A percentile compares a stretch with the other conserved stretches of the same genome.
phyloP scores from a whole-genome alignment of 345 rosid genomes.

The Mercurialis annua region DNA sequence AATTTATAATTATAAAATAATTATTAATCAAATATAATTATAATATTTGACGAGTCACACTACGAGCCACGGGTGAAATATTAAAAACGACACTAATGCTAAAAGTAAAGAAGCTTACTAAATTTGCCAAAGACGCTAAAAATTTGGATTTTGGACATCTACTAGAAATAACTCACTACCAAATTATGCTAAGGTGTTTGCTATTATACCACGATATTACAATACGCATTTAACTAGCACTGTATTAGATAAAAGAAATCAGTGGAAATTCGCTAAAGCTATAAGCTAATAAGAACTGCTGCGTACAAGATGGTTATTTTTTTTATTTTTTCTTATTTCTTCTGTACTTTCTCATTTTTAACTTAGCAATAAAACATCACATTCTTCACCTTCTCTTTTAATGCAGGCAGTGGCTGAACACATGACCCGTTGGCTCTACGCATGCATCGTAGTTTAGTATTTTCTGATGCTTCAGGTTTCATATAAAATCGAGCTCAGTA shows the following conservation, averaged over 20 bases:
- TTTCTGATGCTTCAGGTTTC: conserved; percentile 28
- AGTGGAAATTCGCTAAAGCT: not conserved
- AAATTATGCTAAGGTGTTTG: not conserved
- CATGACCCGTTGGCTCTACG: conserved; percentile 5
- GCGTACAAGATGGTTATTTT: not conserved
- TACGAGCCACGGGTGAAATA: too few species aligned
- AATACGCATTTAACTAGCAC: not conserved
- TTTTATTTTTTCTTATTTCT: not conserved
- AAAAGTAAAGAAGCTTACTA: too few species aligned
- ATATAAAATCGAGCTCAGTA: conserved; percentile 37
- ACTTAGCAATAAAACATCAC: conserved; percentile 34
- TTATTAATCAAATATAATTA: too few species aligned
- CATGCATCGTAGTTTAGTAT: conserved; percentile 5
- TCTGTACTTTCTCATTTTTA: not conserved
- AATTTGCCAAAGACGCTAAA: too few species aligned
- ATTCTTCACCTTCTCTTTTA: conserved; percentile 35
- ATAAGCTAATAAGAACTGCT: not conserved
- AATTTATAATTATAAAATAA: too few species aligned
- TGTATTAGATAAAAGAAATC: not conserved
- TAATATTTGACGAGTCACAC: too few species aligned
- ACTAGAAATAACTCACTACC: not conserved
- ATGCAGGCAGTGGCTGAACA: conserved; percentile 20
- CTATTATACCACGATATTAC: too few species aligned
- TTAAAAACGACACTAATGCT: too few species aligned
- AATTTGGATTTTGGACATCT: not conserved